Evolutionary conservation across 805 yeast species (phyloP).

Genomic region (Candida maesae): DNA sequence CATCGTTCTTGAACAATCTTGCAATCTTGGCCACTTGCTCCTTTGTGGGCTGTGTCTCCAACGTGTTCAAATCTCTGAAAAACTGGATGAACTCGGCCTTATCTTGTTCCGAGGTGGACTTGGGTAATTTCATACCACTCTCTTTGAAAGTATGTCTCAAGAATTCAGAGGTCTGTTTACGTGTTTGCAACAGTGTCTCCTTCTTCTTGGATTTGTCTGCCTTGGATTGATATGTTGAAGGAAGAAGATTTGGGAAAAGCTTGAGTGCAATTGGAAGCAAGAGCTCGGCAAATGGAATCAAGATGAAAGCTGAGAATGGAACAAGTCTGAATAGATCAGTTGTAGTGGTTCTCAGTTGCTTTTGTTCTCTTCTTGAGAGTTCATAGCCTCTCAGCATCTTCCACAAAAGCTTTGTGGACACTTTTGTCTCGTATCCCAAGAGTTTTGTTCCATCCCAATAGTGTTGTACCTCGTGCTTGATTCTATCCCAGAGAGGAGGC

Average conservation of each 20-base stretch:
- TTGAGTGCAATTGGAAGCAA: constrained; percentile 85
- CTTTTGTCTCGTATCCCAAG: constrained; percentile 82
- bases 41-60: constrained; percentile 55
- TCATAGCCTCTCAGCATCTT: constrained; percentile 90
- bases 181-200: constrained; percentile 54
- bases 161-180: constrained; percentile 58
- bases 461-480: constrained; percentile 86
- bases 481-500: constrained; percentile 68
- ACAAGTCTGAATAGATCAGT: constrained; percentile 82
- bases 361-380: constrained; percentile 81
- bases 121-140: constrained; percentile 65
- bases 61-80: constrained; percentile 64
- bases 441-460: constrained; percentile 96
- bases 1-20: constrained; percentile 86
- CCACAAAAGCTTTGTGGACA: constrained; percentile 74
- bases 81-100: constrained; percentile 73
- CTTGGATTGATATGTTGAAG: constrained; percentile 82
- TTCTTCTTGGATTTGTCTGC: constrained; percentile 56
- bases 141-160: constrained; percentile 64
- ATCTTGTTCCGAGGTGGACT: constrained; percentile 65
- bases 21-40: constrained; percentile 82
- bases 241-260: constrained; percentile 89
- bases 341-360: constrained; percentile 84
- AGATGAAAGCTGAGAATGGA: constrained; percentile 86
- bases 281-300: constrained; percentile 93